Evolutionary conservation across 345 rosid species (phyloP), one percentile per base, ranked within the genome.

Genomic region (Syzygium grande): DNA sequence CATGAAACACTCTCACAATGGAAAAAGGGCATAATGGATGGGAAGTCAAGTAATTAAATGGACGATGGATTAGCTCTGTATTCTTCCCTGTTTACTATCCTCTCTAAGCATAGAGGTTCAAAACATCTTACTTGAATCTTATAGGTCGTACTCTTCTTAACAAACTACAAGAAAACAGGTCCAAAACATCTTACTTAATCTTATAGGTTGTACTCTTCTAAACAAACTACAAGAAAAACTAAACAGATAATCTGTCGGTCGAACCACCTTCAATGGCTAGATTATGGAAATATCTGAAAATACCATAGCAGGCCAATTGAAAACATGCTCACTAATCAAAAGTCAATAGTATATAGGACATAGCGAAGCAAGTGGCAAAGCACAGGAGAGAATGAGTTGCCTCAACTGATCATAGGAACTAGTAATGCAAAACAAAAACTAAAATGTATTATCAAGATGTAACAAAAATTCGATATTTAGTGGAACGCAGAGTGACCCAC

Each of bases 401-500:
- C 86, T n/a, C 46, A 21, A 54, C 7, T 54, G 86, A 73, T 84
- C 43, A 30, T 84, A 27, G 27, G 79, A 85, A 59, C 73, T 55
- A 85, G 87, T 78, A n/a, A 84, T 58, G 51, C 22, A 65, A 63
- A 38, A 61, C 16, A 52, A 51, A 34, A 65, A 61, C 38, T 29
- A 46, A n/a, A 59, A 84, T 49, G 25, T 73, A 38, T 11, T 21
- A 38, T 38, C 49, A 41, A 41, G 12, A 38, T 38, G 49, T 21
- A 73, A 41, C 22, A 41, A 73, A 73, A 38, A 73, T 73, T 73
- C 46, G 11, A 38, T 5, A 38, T 73, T 38, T 19, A 21, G 83
- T 38, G 83, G 49, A 61, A 54, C 6, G 84, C 84, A 59, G 55
- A 84, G 30, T 68, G 34, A 87, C 85, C 54, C 52, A 98, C 99